Base-by-base conservation (phyloP, 2,329 filamentous ascomycete genomes). In the Alternaria triticimaculans region DNA sequence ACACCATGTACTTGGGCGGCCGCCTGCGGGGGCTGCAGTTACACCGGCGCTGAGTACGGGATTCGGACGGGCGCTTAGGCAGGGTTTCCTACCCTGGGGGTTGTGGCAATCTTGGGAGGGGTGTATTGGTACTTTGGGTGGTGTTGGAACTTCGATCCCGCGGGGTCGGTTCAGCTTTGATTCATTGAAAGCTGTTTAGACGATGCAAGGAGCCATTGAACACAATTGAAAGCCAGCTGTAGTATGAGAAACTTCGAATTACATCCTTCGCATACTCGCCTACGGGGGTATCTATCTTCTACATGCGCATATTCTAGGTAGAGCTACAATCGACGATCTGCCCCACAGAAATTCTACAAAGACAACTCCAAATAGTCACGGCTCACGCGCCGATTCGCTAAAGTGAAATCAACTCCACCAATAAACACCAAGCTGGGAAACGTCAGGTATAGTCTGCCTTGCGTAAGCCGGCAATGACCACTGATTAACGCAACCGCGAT, bases 1-100 rank as follows among this genome's bases (percentile, higher is more conserved):
- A 33, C 49, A 53, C 21, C 55, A 46, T 55, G 37, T 41, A 41
- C 37, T 41, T 41, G 37, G 49, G 28, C 28, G 11, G 49, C 49
- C 9, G 49, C 30, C 28, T 51, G 23, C 20, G 50, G 18, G 60
- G 37, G 15, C 30, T 53, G 49, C 49, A 53, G 49, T 37, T n/a
- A 37, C n/a, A 14, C 18, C 49, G 20, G 49, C 49, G 49, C 49
- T 23, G 20, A 23, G 49, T 37, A 53, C 30, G 49, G 49, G 26
- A 43, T 57, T 23, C 26, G 60, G 63, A 57, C 58, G 41, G 53
- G 62, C 65, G 63, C 59, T 59, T 67, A 56, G 57, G 37, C 58
- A 56, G 44, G 18, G 44, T 50, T 21, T 58, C 20, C 4, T 30
- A 51, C 11, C 8, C 28, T 51, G 28, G 28, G 15, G 30, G 21